Conservation (phyloP, 2,329 filamentous ascomycete species). For the Hirsutella rhossiliensis region DNA sequence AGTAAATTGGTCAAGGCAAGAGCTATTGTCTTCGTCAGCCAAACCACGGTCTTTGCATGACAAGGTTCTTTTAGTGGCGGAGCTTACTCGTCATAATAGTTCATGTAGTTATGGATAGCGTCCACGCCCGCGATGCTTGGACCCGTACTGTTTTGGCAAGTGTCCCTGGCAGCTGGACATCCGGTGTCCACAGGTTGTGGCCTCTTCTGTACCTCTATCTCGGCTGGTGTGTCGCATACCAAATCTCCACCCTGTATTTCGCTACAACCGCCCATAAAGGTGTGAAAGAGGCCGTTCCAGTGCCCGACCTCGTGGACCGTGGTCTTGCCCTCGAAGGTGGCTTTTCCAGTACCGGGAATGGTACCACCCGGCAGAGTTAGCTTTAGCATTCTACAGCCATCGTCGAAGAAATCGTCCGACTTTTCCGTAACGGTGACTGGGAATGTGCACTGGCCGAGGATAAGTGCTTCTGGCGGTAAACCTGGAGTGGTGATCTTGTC, state of each 20-base stretch:
- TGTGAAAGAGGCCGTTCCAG: background rate
- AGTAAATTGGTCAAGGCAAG: background rate
- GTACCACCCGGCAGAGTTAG: background rate
- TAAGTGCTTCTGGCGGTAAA: too few relatives aligned
- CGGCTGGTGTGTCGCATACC: background rate
- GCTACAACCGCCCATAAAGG: background rate
- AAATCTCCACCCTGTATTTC: background rate
- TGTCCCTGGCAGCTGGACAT: background rate
- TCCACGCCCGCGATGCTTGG: background rate
- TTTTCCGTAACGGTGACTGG: background rate
- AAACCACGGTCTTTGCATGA: background rate
- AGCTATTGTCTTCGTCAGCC: background rate
- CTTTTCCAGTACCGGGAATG: background rate
- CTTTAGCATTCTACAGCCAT: background rate
- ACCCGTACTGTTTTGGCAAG: background rate
- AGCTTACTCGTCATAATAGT: background rate
- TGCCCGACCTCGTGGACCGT: background rate
- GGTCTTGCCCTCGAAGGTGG: background rate
- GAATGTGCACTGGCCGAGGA: too few relatives aligned
- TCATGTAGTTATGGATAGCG: background rate
- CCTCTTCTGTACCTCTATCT: background rate
- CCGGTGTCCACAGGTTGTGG: background rate
- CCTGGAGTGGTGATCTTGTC: background rate
- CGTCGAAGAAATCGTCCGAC: background rate
- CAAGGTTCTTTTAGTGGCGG: too few relatives aligned